Base-by-base conservation (phyloP, 2,329 filamentous ascomycete genomes). In the Salinomyces thailandicus region DNA sequence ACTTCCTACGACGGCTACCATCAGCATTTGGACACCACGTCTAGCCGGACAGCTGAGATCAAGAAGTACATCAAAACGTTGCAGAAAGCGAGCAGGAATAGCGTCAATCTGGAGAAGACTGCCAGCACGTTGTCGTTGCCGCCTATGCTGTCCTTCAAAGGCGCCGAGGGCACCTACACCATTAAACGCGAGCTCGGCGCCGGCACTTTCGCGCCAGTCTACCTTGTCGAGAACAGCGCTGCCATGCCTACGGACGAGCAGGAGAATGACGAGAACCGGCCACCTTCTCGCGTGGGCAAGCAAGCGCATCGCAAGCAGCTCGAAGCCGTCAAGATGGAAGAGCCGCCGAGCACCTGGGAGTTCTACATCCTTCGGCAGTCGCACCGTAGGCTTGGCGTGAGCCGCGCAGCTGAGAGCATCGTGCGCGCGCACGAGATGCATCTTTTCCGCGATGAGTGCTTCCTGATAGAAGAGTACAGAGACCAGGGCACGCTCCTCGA, bases 271-370 rank as follows among this genome's bases (percentile, higher is more conserved):
- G 68, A 72, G 19, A 62, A 65, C 30, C 57, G 53, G 35, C 57
- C 49, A 36, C 58, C 53, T 24, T 65, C 61, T 3, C 66, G 67
- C 38, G 75, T 81, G 72, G 75, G 78, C 38, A 77, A 75, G 51
- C 72, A 77, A 18, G 62, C 68, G 1, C 63, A 65, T 26, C 76
- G 82, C 28, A 66, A 66, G 29, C 45, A 66, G 1, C 69, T 91
- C 4, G 86, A 95, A 60, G 91, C 91, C 1, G 70, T 98, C 49
- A 98, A 98, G 62, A 87, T 94, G 77, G 91, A 98, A 62, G 75
- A 81, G 19, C 85, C 87, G 1, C 84, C 89, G 0, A 81, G 79
- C 4, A 72, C 83, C 0, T 98, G 91, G 91, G 91, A 98, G 56
- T 98, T 96, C 55, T 83, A 94, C 62, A 93, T 98, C 61, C 85